Conservation (phyloP, 495 filamentous ascomycete species). For the Trichoderma orchidacearum region DNA sequence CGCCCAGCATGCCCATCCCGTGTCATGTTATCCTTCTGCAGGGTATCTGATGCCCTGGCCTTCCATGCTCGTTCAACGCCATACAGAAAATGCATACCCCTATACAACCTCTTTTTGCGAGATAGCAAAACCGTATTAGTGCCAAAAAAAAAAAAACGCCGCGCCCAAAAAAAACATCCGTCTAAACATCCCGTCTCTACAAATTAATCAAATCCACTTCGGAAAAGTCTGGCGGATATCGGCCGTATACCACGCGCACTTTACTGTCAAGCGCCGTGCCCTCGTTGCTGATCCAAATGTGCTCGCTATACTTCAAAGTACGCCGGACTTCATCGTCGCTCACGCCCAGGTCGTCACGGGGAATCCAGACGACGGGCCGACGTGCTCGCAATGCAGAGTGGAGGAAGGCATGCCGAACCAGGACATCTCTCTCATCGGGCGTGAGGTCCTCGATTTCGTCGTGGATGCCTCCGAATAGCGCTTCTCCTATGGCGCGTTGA, state of each 20-base stretch:
- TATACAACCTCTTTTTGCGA: no score
- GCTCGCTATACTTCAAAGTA: conserved; percentile 60
- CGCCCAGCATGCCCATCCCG: no score
- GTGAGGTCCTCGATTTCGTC: conserved; percentile 93
- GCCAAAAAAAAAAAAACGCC: background rate
- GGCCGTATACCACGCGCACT: conserved; percentile 72
- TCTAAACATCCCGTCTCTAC: conserved; percentile 16
- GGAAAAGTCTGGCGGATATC: conserved; percentile 84
- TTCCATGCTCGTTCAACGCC: no score
- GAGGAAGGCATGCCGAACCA: conserved; percentile 82
- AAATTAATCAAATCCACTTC: conserved; percentile 81
- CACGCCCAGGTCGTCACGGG: conserved; percentile 79
- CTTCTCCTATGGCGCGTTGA: conserved; percentile 57
- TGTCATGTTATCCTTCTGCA: no score
- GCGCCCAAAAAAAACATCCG: background rate
- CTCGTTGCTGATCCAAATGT: conserved; percentile 92
- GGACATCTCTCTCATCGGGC: conserved; percentile 74
- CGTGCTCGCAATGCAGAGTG: conserved; percentile 79
- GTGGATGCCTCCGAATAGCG: conserved; percentile 72
- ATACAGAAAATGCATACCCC: no score
- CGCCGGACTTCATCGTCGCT: conserved; percentile 80
- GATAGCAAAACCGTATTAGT: no score
- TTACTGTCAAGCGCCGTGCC: conserved; percentile 77
- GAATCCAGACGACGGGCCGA: conserved; percentile 86
- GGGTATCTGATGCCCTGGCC: no score